Base-by-base conservation (phyloP, 306 rosid genomes). In the Ormosia emarginata region DNA sequence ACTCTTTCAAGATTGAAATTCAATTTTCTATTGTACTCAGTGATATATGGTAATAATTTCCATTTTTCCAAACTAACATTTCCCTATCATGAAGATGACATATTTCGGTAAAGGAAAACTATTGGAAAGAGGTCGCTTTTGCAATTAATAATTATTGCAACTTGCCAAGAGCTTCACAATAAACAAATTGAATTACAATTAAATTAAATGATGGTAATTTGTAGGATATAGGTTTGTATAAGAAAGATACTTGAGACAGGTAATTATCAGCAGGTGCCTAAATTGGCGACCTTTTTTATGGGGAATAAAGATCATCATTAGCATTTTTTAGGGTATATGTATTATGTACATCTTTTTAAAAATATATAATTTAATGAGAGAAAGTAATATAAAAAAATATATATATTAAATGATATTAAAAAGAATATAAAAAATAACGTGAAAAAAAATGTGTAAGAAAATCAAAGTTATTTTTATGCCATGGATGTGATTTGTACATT, bases 211-310 rank as follows among this genome's bases (percentile, higher is more conserved):
- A 66, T 33, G 18, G 8, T 81, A 17, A 56, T 55, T 64, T 52
- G 68, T 63, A 12, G 57, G 58, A 32, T 39, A 36, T 71, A 71
- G 9, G 12, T 44, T 69, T 12, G 15, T 46, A 7, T 17, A 32
- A 39, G 11, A 39, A 63, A 34, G 7, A 29, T 56, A 55, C 57
- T 6, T 57, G 32, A 53, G 68, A 41, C 50, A 68, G 14, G 29
- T n/a, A 3, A 70, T 11, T 59, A 63, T 37, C 32, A 8, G 39
- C 49, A 36, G 43, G 66, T 53, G 61, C 59, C 74, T 53, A 81
- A 50, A 30, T 39, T 30, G 71, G 71, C 34, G 41, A 76, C 58
- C 67, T 44, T 75, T 82, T 82, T 44, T n/a, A 69, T 68, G 74
- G 24, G 24, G n/a, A n/a, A n/a, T n/a, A n/a, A n/a, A n/a, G n/a